A percentile compares a stretch with the other conserved stretches of the same genome.
phyloP scores from a whole-genome alignment of 768 basidiomycete genomes.

The Lactarius evosmus region DNA sequence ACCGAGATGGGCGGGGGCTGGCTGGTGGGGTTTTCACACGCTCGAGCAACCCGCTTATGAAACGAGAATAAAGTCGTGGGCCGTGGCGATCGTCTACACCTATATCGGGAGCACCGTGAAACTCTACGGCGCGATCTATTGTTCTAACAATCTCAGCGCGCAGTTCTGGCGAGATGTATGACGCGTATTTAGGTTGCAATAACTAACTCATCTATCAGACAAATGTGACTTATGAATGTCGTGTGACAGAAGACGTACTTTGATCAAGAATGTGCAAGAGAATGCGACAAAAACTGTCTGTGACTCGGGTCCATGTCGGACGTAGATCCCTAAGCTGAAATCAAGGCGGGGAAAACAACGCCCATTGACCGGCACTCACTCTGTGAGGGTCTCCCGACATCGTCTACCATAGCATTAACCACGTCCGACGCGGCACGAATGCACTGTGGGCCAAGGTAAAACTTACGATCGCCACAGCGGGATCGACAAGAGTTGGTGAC shows the following conservation, averaged over 20 bases:
- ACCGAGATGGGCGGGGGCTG: conserved; percentile 1
- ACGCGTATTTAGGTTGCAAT: conserved; percentile 33
- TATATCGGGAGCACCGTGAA: conserved; percentile 32
- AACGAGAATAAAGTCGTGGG: conserved; percentile 35
- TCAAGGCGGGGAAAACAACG: background rate
- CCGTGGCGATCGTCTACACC: conserved; percentile 37
- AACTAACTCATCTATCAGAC: conserved; percentile 21
- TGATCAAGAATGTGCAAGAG: conserved; percentile 35
- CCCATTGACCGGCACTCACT: conserved; percentile 38
- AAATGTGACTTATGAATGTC: background rate
- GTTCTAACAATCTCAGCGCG: conserved; percentile 30
- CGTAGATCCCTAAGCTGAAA: conserved; percentile 23
- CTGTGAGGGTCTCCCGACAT: conserved; percentile 54
- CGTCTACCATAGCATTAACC: conserved; percentile 56
- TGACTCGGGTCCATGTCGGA: conserved; percentile 35
- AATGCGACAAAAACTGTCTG: conserved; percentile 36
- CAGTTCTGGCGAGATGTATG: conserved; percentile 29
- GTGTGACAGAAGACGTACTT: conserved; percentile 17
- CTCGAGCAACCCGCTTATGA: conserved; percentile 32
- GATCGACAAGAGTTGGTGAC: conserved; percentile 32
- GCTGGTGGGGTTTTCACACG: conserved; percentile 19
- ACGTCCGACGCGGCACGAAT: conserved; percentile 64
- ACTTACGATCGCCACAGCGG: conserved; percentile 5
- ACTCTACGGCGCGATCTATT: conserved; percentile 30
- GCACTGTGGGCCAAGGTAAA: conserved; percentile 44